Conservation (phyloP, 192 early-diverging fungal genomes). For the Phlyctochytrium arcticum region DNA sequence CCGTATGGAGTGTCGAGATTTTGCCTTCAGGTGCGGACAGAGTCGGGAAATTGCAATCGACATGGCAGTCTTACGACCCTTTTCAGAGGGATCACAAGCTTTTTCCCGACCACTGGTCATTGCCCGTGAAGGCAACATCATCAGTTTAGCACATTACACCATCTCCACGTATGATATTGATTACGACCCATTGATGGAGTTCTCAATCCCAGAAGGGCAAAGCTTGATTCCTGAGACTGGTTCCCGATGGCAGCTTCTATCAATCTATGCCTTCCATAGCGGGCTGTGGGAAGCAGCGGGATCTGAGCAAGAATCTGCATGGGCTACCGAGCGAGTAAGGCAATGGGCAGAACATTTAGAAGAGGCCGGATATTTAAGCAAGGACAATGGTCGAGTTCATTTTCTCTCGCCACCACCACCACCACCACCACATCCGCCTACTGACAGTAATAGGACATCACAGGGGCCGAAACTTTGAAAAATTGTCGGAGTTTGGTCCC, state of each 20-base stretch:
- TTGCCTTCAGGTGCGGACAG: too few species aligned
- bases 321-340: neutral
- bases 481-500: too few species aligned
- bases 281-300: neutral
- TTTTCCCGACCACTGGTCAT: constrained; percentile 7
- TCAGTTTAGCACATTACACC: constrained; percentile 7
- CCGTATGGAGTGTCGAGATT: neutral
- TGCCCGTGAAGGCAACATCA: neutral
- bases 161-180: constrained; percentile 11
- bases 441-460: too few species aligned
- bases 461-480: too few species aligned
- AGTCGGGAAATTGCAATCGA: too few species aligned
- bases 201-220: too few species aligned
- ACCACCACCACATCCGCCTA: too few species aligned
- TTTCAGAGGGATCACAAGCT: neutral
- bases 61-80: neutral
- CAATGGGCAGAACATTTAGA: neutral
- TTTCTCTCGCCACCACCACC: too few species aligned
- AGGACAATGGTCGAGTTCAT: too few species aligned
- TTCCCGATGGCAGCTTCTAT: neutral
- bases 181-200: constrained; percentile 13
- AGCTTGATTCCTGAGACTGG: neutral
- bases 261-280: neutral
- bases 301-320: neutral
- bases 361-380: neutral